Conservation (phyloP, 148 eudicot species). For the Silene latifolia region DNA sequence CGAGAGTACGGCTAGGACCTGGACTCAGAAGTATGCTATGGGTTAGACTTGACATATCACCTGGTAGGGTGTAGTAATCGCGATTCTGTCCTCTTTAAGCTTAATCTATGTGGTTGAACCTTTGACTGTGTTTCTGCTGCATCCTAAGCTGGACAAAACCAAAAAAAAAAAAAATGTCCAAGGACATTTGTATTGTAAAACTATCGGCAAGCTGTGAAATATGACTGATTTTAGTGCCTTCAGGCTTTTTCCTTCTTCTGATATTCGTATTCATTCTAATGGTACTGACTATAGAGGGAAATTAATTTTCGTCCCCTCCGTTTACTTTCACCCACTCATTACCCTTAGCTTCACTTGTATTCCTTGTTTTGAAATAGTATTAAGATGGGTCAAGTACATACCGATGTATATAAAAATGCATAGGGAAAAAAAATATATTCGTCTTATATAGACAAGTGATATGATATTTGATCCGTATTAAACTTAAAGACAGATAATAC, state of each 20-base stretch:
- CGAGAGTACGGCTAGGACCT: constrained; percentile 89
- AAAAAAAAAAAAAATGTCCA: constrained; percentile 19
- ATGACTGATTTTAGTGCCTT: constrained; percentile 24
- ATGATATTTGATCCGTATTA: no score
- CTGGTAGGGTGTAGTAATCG: constrained; percentile 22
- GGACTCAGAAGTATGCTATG: constrained; percentile 97
- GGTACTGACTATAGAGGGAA: background rate
- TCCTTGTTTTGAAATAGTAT: no score
- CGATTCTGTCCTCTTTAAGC: constrained; percentile 19
- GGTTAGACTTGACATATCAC: constrained; percentile 38
- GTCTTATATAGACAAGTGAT: no score
- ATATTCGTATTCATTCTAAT: background rate
- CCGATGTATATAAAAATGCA: no score
- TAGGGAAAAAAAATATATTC: no score
- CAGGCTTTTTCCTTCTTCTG: background rate
- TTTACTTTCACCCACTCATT: background rate
- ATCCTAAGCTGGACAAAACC: constrained; percentile 26
- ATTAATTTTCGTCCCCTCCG: no score
- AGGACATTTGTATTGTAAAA: constrained; percentile 27
- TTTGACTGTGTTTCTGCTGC: constrained; percentile 23
- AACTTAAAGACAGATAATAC: no score
- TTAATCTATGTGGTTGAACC: constrained; percentile 20
- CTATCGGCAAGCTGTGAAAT: constrained; percentile 32
- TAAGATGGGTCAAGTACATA: no score
- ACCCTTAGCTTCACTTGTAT: no score